Percentiles rank a stretch among this genome's conserved stretches.
phyloP scores from a whole-genome alignment of 2,329 filamentous ascomycete genomes.

The Penicillium sp. region DNA sequence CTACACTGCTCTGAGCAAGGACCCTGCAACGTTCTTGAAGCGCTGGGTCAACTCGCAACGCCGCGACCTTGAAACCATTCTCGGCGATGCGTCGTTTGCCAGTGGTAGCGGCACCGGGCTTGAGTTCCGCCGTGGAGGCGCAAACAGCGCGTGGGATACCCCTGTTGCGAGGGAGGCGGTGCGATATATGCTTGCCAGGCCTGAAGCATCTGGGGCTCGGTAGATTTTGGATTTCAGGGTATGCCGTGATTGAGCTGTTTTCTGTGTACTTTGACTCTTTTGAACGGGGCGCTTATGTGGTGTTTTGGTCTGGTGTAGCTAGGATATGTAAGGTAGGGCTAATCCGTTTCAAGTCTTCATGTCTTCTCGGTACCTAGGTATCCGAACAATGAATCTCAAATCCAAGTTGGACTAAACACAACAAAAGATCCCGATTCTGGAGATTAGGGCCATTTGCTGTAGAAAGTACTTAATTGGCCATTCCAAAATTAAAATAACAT shows the following conservation, averaged over 20 bases:
- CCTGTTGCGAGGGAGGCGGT: conserved; percentile 59
- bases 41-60: conserved; percentile 90
- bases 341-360: conserved; percentile 15
- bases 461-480: too few relatives aligned
- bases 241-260: conserved; percentile 1
- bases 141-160: conserved; percentile 59
- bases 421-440: too few relatives aligned
- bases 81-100: conserved; percentile 67
- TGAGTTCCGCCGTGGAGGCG: conserved; percentile 48
- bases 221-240: conserved; percentile 11
- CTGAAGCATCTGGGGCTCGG: conserved; percentile 32
- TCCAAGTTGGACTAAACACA: too few relatives aligned
- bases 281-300: conserved; percentile 25
- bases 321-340: conserved; percentile 17
- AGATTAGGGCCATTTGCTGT: too few relatives aligned
- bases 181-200: conserved; percentile 55
- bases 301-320: conserved; percentile 20
- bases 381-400: neutral
- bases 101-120: conserved; percentile 47
- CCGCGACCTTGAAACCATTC: conserved; percentile 79
- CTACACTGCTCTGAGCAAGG: conserved; percentile 68
- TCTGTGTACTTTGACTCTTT: conserved; percentile 10
- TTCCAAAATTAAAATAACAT: too few relatives aligned
- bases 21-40: conserved; percentile 77
- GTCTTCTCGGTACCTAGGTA: neutral